Conservation (phyloP, 306 rosid genomes). For the Quercus mongolica region DNA sequence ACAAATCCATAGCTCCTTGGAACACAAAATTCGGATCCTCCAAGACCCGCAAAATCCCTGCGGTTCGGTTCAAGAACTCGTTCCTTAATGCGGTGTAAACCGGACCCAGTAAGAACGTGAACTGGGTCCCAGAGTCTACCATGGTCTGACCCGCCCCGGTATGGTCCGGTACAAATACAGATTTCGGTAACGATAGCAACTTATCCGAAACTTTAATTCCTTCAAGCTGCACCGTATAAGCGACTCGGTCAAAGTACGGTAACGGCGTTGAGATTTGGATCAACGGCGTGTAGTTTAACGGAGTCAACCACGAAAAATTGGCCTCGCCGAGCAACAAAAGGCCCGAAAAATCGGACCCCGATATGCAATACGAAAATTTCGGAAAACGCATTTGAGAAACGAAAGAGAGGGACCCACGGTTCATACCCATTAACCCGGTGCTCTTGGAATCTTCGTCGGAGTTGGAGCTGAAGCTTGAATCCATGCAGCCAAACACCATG, state of each 20-base stretch:
- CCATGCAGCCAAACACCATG: slow-evolving; percentile 76
- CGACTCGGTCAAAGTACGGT: slow-evolving; percentile 74
- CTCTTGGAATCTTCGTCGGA: slow-evolving; percentile 44
- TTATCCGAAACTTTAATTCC: slow-evolving; percentile 58
- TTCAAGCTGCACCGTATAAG: slow-evolving; percentile 54
- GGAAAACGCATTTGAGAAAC: slow-evolving; percentile 61
- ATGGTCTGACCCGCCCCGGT: slow-evolving; percentile 92
- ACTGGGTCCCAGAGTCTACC: slow-evolving; percentile 88
- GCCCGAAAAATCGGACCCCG: slow-evolving; percentile 67
- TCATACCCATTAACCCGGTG: slow-evolving; percentile 88
- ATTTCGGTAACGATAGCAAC: slow-evolving; percentile 37
- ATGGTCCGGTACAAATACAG: slow-evolving; percentile 57
- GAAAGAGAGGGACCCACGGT: slow-evolving; percentile 73
- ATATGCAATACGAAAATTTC: slow-evolving; percentile 85
- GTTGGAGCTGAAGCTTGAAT: slow-evolving; percentile 45
- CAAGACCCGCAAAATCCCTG: slow-evolving; percentile 22
- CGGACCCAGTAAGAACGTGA: slow-evolving; percentile 73
- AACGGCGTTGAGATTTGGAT: slow-evolving; percentile 58
- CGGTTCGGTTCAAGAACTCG: slow-evolving; percentile 57
- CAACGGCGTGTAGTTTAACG: slow-evolving; percentile 65
- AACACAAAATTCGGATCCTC: slow-evolving; percentile 63
- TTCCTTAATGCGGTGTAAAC: slow-evolving; percentile 45
- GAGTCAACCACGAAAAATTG: slow-evolving; percentile 52
- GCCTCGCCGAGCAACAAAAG: slow-evolving; percentile 58
- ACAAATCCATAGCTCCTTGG: slow-evolving; percentile 77